Percentiles rank a stretch among this genome's conserved stretches.
phyloP scores from a whole-genome alignment of 1,284 basidiomycete species.

The Cutaneotrichosporon mucoides region DNA sequence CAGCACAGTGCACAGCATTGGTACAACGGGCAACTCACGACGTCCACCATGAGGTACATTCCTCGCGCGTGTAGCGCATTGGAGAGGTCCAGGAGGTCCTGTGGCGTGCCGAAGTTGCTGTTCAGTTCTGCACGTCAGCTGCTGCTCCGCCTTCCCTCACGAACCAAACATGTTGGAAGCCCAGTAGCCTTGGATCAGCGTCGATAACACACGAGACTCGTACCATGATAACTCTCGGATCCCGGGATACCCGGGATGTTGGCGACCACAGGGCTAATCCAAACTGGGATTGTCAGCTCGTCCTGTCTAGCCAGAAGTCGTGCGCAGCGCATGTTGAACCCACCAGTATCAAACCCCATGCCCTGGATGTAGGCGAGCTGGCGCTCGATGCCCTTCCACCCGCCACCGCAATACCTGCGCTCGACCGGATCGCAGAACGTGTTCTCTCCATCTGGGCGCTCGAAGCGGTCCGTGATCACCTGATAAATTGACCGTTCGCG shows the following conservation, averaged over 20 bases:
- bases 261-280: constrained; percentile 47
- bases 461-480: constrained; percentile 47
- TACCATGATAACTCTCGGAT: constrained; percentile 49
- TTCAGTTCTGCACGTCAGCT: constrained; percentile 42
- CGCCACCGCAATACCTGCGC: constrained; percentile 44
- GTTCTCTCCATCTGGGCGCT: constrained; percentile 29
- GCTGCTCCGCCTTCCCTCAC: not conserved
- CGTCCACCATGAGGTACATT: constrained; percentile 55
- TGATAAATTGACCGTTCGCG: constrained; percentile 47
- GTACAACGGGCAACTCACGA: constrained; percentile 30
- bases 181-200: constrained; percentile 45
- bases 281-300: constrained; percentile 27
- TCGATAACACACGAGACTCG: not conserved
- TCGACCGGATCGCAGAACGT: constrained; percentile 28
- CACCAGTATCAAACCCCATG: constrained; percentile 49
- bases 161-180: constrained; percentile 38
- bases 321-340: constrained; percentile 9
- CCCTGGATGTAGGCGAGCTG: constrained; percentile 47
- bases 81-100: constrained; percentile 50
- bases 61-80: constrained; percentile 49
- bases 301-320: not conserved
- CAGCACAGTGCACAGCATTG: not conserved
- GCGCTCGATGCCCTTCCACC: constrained; percentile 36
- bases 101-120: constrained; percentile 48
- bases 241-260: constrained; percentile 40